Conservation (phyloP, 768 basidiomycete species). For the Dacryopinax primogenitus region DNA sequence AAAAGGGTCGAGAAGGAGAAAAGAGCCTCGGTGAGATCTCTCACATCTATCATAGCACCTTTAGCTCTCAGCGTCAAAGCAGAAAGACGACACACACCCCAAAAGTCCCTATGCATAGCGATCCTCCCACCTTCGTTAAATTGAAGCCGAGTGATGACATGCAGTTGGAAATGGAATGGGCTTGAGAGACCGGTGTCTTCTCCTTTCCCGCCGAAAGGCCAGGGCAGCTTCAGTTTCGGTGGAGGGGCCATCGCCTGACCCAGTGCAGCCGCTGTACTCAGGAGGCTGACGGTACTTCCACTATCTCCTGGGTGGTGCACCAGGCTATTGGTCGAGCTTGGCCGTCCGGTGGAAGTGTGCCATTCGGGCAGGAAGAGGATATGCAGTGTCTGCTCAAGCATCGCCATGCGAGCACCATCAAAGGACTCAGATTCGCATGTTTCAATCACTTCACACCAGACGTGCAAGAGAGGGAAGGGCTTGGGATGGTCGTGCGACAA, state of each 20-base stretch:
- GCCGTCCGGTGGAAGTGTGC: conserved; percentile 31
- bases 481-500: conserved; percentile 15
- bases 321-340: conserved; percentile 23
- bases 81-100: conserved; percentile 29
- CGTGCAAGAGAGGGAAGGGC: conserved; percentile 41
- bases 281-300: conserved; percentile 18
- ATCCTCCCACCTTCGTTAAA: conserved; percentile 77
- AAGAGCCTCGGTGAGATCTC: neutral
- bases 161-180: conserved; percentile 61
- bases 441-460: conserved; percentile 66
- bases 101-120: conserved; percentile 65
- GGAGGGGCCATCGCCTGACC: conserved; percentile 17
- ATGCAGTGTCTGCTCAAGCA: conserved; percentile 70
- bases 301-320: conserved; percentile 13
- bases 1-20: neutral
- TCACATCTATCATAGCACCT: neutral
- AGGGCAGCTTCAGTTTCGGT: conserved; percentile 42
- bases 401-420: conserved; percentile 59
- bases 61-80: neutral
- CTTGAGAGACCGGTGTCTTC: conserved; percentile 36
- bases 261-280: conserved; percentile 19
- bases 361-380: conserved; percentile 61
- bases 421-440: conserved; percentile 69
- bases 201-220: conserved; percentile 34
- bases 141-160: conserved; percentile 54